Conservation (phyloP, 2,329 filamentous ascomycete species). For the Tolypocladium cylindrosporum region DNA sequence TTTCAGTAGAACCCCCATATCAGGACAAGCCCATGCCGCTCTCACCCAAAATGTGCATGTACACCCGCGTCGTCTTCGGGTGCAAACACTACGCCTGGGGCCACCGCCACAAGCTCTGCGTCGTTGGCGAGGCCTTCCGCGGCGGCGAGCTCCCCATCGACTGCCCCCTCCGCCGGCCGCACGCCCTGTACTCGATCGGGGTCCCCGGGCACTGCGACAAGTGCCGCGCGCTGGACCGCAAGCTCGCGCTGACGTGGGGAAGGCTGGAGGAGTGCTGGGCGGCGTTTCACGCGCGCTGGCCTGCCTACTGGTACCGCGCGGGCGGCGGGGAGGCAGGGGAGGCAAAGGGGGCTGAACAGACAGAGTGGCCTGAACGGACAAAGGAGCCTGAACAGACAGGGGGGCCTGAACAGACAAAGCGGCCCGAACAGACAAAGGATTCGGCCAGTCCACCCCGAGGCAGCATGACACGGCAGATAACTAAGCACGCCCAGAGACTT, state of each 20-base stretch:
- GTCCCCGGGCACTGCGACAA: constrained; percentile 12
- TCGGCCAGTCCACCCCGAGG: not conserved
- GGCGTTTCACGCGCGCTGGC: constrained; percentile 1
- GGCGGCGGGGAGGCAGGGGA: not conserved
- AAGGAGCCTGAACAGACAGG: not conserved
- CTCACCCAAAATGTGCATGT: constrained; percentile 15
- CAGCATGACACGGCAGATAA: no score
- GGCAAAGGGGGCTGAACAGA: not conserved
- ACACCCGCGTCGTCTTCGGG: constrained; percentile 13
- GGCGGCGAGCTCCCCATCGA: constrained; percentile 2
- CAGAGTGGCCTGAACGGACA: not conserved
- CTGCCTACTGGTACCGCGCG: not conserved
- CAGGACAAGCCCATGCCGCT: not conserved
- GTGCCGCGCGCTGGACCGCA: constrained; percentile 11
- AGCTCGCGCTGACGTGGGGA: constrained; percentile 6
- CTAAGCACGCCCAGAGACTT: not conserved
- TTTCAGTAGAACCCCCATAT: not conserved
- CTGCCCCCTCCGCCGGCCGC: constrained; percentile 11
- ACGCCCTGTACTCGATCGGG: constrained; percentile 12
- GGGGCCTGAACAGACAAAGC: not conserved
- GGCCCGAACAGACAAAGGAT: not conserved
- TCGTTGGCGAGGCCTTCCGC: constrained; percentile 6
- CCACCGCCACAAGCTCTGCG: constrained; percentile 12
- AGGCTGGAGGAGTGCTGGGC: constrained; percentile 8
- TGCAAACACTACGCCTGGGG: constrained; percentile 18